phyloP scores from a whole-genome alignment of 306 rosid species.

The Acacia melanoxylon region DNA sequence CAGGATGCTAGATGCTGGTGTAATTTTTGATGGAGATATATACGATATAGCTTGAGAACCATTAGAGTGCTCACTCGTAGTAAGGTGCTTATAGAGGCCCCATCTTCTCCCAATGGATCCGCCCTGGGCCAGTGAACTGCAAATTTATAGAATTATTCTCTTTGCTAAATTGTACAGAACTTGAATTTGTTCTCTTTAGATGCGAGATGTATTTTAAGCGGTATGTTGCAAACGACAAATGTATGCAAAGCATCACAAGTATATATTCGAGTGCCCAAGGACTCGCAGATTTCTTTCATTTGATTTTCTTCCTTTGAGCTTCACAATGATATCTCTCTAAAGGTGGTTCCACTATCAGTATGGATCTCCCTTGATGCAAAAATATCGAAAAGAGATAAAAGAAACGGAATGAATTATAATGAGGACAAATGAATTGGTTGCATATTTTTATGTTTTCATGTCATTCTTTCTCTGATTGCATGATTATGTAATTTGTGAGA shows the following conservation, averaged over 20 bases:
- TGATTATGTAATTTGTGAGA: neutral
- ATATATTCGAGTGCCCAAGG: slow-evolving; percentile 29
- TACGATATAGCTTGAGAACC: slow-evolving; percentile 33
- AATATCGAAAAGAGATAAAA: neutral
- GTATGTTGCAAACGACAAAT: slow-evolving; percentile 33
- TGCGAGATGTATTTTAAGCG: slow-evolving; percentile 37
- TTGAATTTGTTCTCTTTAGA: slow-evolving; percentile 32
- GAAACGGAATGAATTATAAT: neutral
- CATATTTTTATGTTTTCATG: neutral
- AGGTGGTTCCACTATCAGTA: neutral
- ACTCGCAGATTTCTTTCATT: neutral
- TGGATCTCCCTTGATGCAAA: neutral
- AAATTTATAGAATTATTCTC: slow-evolving; percentile 25
- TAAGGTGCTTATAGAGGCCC: slow-evolving; percentile 27
- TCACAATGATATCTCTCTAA: neutral
- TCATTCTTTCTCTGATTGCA: neutral
- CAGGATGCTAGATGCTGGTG: slow-evolving; percentile 26
- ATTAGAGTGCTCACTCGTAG: slow-evolving; percentile 29
- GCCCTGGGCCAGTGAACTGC: slow-evolving; percentile 31
- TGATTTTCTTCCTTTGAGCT: slow-evolving; percentile 5
- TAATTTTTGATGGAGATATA: slow-evolving; percentile 36
- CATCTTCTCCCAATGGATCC: slow-evolving; percentile 29
- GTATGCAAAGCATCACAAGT: slow-evolving; percentile 34
- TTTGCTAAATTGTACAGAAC: slow-evolving; percentile 48
- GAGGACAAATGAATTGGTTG: neutral